Evolutionary conservation across 345 rosid genomes (phyloP).

Genomic region (Arabidopsis thaliana): DNA sequence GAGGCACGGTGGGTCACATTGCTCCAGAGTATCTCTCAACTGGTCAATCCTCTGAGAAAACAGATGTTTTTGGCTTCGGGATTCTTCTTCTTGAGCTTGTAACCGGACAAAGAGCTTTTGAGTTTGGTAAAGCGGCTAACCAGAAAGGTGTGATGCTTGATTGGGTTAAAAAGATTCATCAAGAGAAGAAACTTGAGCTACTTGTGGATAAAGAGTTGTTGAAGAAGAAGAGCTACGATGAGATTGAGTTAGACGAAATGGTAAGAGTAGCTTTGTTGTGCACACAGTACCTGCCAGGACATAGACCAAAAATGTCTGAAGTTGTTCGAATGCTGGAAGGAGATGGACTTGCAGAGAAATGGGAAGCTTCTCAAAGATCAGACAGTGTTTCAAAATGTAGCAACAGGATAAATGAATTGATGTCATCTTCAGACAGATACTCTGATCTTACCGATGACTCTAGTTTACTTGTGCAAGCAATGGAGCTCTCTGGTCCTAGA

Average conservation of each 20-base stretch:
- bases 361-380: conserved; percentile 95
- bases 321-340: conserved; percentile 99
- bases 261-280: conserved; percentile 88
- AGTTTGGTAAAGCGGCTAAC: conserved; percentile 48
- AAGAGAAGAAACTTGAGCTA: conserved; percentile 84
- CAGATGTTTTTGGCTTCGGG: conserved; percentile 51
- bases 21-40: conserved; percentile 54
- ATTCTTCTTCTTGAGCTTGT: conserved; percentile 52
- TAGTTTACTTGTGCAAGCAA: conserved; percentile 86
- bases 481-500: conserved; percentile 99
- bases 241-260: conserved; percentile 92
- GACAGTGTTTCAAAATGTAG: conserved; percentile 58
- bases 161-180: conserved; percentile 84
- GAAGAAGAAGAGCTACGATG: conserved; percentile 68
- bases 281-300: conserved; percentile 89
- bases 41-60: conserved; percentile 51
- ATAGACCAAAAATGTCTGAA: conserved; percentile 95
- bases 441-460: conserved; percentile 99
- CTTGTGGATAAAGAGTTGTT: conserved; percentile 86
- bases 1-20: conserved; percentile 52
- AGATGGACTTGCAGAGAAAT: conserved; percentile 93
- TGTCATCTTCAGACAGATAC: conserved; percentile 87
- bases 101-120: conserved; percentile 48
- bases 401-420: conserved; percentile 64
- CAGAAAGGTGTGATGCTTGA: conserved; percentile 51